Conservation (phyloP, 2,329 filamentous ascomycete species). For the Trichoderma sp. region DNA sequence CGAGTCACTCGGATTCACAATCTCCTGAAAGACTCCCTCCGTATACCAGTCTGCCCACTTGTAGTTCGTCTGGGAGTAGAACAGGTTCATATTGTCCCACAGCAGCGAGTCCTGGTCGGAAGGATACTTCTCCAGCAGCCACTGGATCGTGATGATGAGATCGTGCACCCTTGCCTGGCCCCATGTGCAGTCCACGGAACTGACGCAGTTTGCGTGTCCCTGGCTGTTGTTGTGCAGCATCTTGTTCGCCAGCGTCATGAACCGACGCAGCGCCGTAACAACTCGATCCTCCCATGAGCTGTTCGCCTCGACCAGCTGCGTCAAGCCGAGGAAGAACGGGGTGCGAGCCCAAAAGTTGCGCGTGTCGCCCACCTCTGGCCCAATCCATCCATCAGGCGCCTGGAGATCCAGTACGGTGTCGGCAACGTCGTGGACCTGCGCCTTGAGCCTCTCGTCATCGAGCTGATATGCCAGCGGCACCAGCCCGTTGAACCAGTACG, state of each 20-base stretch:
- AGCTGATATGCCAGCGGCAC: conserved; percentile 58
- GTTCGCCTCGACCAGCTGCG: conserved; percentile 41
- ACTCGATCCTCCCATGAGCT: conserved; percentile 32
- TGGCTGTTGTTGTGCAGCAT: conserved; percentile 59
- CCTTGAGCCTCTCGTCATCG: conserved; percentile 47
- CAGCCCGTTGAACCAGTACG: conserved; percentile 63
- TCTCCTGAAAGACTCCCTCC: conserved; percentile 31
- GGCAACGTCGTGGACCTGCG: conserved; percentile 44
- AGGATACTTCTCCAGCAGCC: conserved; percentile 44
- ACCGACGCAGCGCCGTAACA: conserved; percentile 30
- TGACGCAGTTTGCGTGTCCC: conserved; percentile 51
- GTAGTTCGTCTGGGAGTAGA: conserved; percentile 38
- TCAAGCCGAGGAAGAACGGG: conserved; percentile 40
- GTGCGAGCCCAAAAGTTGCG: conserved; percentile 41
- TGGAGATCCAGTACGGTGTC: conserved; percentile 49
- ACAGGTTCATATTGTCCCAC: conserved; percentile 47
- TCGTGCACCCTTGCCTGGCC: conserved; percentile 43
- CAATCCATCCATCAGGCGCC: conserved; percentile 57
- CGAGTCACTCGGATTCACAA: conserved; percentile 30
- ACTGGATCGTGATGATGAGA: conserved; percentile 45
- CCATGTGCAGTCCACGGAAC: conserved; percentile 44
- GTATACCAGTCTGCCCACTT: conserved; percentile 40
- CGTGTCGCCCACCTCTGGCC: conserved; percentile 36
- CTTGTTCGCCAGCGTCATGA: conserved; percentile 50
- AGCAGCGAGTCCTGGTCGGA: conserved; percentile 35